Evolutionary conservation across 768 basidiomycete species (phyloP).

Genomic region (Neoboletus magnificus): DNA sequence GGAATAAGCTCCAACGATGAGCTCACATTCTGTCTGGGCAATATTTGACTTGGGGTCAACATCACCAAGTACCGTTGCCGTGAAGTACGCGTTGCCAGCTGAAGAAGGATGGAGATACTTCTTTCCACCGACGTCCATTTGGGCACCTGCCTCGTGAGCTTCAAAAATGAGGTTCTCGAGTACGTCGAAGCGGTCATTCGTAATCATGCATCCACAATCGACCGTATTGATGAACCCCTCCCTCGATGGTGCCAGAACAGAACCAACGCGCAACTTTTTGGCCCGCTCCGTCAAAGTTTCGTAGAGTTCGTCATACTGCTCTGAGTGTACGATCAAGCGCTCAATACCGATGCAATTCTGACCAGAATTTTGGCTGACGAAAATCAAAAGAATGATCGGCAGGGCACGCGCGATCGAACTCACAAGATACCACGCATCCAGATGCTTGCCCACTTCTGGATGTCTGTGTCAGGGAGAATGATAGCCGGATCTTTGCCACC

Average conservation of each 20-base stretch:
- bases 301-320: constrained; percentile 75
- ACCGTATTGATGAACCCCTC: constrained; percentile 71
- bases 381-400: background rate
- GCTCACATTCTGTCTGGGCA: constrained; percentile 70
- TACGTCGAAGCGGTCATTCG: constrained; percentile 61
- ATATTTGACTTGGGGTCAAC: constrained; percentile 70
- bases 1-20: background rate
- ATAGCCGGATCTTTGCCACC: constrained; percentile 95
- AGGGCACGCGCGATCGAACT: constrained; percentile 31
- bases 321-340: constrained; percentile 79
- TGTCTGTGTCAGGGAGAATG: constrained; percentile 80
- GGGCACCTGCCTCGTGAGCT: constrained; percentile 69
- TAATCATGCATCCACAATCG: constrained; percentile 90
- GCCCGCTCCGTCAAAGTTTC: constrained; percentile 62
- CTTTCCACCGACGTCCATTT: constrained; percentile 60
- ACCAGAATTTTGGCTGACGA: constrained; percentile 77
- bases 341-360: constrained; percentile 99
- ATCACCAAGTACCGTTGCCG: constrained; percentile 82
- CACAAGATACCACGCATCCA: constrained; percentile 94
- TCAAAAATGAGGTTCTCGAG: constrained; percentile 67
- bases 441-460: constrained; percentile 73
- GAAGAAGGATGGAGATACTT: constrained; percentile 63
- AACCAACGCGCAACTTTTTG: constrained; percentile 69
- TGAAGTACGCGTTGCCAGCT: constrained; percentile 76
- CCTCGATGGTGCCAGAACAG: constrained; percentile 61